Percentiles rank a stretch among this genome's conserved stretches.
These are phyloP conservation scores for Penicillium alfredii DNA, from an alignment of 495 filamentous ascomycete genomes.

Conservation along the genomic window DNA sequence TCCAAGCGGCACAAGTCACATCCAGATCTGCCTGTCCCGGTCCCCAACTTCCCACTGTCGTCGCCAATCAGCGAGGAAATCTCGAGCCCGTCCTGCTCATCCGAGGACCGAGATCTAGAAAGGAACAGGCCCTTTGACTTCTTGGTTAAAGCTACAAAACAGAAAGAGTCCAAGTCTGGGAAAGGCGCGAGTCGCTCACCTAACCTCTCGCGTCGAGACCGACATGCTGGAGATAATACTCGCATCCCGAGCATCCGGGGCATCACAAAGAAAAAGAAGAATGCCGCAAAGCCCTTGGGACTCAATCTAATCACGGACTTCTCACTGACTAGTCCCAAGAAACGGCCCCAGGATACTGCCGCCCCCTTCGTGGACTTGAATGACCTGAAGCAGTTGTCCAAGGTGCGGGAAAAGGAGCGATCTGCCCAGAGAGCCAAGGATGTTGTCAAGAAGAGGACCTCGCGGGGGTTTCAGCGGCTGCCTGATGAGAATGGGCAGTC, in stretches of 20 bases:
- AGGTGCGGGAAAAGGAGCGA: conserved; percentile 33
- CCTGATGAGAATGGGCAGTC: conserved; percentile 12
- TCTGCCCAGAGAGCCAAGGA: conserved; percentile 21
- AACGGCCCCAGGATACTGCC: conserved; percentile 4
- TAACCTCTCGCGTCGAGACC: conserved; percentile 6
- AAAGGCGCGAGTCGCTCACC: conserved; percentile 9
- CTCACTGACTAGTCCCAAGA: conserved; percentile 17
- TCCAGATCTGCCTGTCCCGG: conserved; percentile 27
- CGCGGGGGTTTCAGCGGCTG: conserved; percentile 15
- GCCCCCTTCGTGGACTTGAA: conserved; percentile 35
- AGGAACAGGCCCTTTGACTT: conserved; percentile 27
- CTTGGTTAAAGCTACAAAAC: conserved; percentile 23
- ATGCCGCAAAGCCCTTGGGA: conserved; percentile 42
- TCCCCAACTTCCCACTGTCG: conserved; percentile 38
- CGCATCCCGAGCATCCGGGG: conserved; percentile 14
- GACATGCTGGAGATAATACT: not conserved
- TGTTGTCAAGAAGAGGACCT: conserved; percentile 20
- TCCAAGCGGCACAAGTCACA: conserved; percentile 20
- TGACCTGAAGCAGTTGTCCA: conserved; percentile 35
- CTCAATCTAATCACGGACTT: conserved; percentile 61
- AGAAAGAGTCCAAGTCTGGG: conserved; percentile 16
- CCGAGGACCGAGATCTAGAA: conserved; percentile 30
- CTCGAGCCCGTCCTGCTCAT: conserved; percentile 32
- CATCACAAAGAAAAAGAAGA: conserved; percentile 41
- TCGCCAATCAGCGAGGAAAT: conserved; percentile 44